Evolutionary conservation across 2,329 filamentous ascomycete genomes (phyloP).

Genomic region (Orbilia brochopaga): DNA sequence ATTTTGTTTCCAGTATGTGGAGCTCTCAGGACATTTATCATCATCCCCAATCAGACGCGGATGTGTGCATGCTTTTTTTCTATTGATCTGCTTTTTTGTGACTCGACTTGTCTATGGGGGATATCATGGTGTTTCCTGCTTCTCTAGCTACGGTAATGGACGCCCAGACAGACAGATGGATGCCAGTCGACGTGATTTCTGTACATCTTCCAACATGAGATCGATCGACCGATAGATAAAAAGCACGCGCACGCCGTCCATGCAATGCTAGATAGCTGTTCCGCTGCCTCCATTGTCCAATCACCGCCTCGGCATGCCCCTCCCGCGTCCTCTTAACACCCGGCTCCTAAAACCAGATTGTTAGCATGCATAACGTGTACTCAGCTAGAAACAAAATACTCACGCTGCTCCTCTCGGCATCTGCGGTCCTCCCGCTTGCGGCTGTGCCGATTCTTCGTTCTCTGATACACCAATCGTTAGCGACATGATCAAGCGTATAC

Average conservation of each 20-base stretch:
- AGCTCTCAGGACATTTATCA: not conserved
- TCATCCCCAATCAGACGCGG: not conserved
- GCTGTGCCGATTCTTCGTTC: constrained; percentile 89
- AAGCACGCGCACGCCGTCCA: not conserved
- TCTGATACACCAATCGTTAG: constrained; percentile 58
- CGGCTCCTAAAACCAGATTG: constrained; percentile 59
- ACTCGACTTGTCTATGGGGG: constrained; percentile 39
- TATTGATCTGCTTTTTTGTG: not conserved
- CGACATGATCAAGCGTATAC: not conserved
- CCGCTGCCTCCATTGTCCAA: not conserved
- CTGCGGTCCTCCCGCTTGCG: constrained; percentile 75
- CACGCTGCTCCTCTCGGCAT: constrained; percentile 59
- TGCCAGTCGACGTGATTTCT: constrained; percentile 25
- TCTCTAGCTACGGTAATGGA: constrained; percentile 17
- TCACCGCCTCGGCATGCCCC: constrained; percentile 85
- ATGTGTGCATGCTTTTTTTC: constrained; percentile 18
- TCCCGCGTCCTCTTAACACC: constrained; percentile 79
- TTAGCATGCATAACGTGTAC: constrained; percentile 77
- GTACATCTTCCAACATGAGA: constrained; percentile 40
- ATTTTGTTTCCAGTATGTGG: not conserved
- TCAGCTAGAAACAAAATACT: constrained; percentile 24
- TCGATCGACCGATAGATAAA: not conserved
- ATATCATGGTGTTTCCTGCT: constrained; percentile 40
- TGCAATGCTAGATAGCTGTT: constrained; percentile 2
- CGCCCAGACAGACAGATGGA: constrained; percentile 7